These are phyloP conservation scores for Penium margaritaceum DNA, from an alignment of 139 green algal genomes.

Conservation along the genomic window DNA sequence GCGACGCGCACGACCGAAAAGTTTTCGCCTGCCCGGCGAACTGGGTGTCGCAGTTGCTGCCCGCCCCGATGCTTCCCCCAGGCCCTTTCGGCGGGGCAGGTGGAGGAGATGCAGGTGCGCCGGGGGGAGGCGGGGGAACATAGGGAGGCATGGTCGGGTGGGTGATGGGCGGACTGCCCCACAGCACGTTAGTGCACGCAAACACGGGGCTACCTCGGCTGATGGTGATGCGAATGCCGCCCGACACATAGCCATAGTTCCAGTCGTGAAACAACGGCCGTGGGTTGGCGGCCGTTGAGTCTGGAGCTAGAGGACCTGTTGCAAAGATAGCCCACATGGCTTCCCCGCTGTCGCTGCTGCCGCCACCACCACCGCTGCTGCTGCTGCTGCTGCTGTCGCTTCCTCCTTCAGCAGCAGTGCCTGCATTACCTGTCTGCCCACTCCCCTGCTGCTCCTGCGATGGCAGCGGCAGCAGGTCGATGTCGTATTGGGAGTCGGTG, in stretches of 20 bases:
- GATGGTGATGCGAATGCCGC: constrained; percentile 16
- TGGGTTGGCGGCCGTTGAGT: constrained; percentile 2
- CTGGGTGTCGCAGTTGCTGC: not conserved
- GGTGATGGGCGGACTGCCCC: constrained; percentile 1
- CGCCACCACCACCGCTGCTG: no score
- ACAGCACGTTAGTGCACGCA: not conserved
- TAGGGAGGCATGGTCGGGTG: constrained; percentile 26
- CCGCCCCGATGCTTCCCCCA: not conserved
- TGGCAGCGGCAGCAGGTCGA: constrained; percentile 8
- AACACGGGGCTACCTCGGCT: not conserved
- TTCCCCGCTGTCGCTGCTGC: no score
- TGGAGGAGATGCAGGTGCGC: not conserved
- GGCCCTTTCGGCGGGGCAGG: not conserved
- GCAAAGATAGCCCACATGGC: constrained; percentile 24
- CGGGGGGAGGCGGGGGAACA: not conserved
- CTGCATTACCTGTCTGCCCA: no score
- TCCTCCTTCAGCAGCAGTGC: no score
- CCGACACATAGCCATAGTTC: not conserved
- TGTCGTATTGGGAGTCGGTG: constrained; percentile 6
- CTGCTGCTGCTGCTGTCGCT: no score
- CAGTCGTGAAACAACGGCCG: constrained; percentile 12
- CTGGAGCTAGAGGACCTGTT: constrained; percentile 9
- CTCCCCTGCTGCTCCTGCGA: no score
- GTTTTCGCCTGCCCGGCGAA: constrained; percentile 7
- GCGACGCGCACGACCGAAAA: constrained; percentile 5